Conservation (phyloP, 2,329 filamentous ascomycete genomes). For the Diplodia corticola region DNA sequence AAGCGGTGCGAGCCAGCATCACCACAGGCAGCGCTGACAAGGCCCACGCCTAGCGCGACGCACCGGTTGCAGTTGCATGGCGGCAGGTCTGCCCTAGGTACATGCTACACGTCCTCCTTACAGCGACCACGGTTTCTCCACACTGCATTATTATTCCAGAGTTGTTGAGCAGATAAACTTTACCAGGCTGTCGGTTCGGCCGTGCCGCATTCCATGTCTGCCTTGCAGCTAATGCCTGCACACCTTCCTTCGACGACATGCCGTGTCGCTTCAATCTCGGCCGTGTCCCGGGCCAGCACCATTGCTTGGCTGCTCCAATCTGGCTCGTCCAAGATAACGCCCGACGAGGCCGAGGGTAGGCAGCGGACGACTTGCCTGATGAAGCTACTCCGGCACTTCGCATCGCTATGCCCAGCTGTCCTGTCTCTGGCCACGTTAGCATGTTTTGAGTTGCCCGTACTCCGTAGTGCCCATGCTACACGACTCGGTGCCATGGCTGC, state of each 20-base stretch:
- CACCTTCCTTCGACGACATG: neutral
- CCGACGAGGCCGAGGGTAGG: neutral
- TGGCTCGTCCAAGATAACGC: neutral
- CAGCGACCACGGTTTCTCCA: neutral
- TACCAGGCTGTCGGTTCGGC: constrained; percentile 9
- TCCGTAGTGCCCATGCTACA: neutral
- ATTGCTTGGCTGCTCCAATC: no score
- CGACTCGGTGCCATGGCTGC: neutral
- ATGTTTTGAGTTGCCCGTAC: neutral
- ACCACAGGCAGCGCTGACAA: no score
- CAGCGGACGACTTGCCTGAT: neutral
- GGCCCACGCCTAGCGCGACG: no score
- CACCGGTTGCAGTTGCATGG: no score
- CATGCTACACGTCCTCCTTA: no score
- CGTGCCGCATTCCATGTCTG: neutral
- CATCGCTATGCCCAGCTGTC: neutral
- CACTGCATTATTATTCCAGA: neutral
- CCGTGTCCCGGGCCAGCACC: no score
- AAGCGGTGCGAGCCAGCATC: no score
- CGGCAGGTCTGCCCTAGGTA: no score
- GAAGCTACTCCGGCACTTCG: constrained; percentile 7
- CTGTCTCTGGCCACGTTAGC: constrained; percentile 12
- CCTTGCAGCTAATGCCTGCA: neutral
- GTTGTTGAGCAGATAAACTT: constrained; percentile 12
- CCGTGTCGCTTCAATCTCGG: constrained; percentile 4